phyloP scores from a whole-genome alignment of 257 asterid genomes.

The Echites panduratus region DNA sequence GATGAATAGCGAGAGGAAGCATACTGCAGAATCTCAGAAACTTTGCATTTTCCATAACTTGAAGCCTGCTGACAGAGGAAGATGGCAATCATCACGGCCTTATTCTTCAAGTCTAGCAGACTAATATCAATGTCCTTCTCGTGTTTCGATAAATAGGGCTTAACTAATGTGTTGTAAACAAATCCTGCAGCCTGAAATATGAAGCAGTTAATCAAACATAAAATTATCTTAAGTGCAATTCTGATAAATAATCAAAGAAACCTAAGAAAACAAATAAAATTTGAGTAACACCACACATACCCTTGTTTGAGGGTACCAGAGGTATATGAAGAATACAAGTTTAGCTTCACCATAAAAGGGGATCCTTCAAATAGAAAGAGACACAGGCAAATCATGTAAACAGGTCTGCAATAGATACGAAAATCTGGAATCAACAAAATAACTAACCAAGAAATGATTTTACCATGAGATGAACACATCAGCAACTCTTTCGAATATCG shows the following conservation, averaged over 20 bases:
- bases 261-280: not conserved
- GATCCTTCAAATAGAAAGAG: conserved; percentile 30
- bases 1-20: conserved; percentile 26
- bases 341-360: conserved; percentile 57
- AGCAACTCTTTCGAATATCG: conserved; percentile 44
- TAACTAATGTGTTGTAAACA: conserved; percentile 33
- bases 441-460: not conserved
- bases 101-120: conserved; percentile 30
- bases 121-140: conserved; percentile 42
- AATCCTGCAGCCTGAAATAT: conserved; percentile 34
- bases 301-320: conserved; percentile 56
- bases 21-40: conserved; percentile 35
- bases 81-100: conserved; percentile 9
- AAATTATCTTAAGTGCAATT: not conserved
- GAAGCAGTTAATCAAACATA: not conserved
- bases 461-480: conserved; percentile 48
- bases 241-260: not conserved
- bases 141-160: conserved; percentile 34
- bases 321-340: conserved; percentile 45
- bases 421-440: not conserved
- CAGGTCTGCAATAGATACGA: not conserved
- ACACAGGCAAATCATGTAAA: not conserved
- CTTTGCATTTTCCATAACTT: conserved; percentile 24
- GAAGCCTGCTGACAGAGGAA: conserved; percentile 34
- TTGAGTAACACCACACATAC: conserved; percentile 17